Evolutionary conservation across 2,329 filamentous ascomycete genomes (phyloP).

Genomic region (Penicillium freii): DNA sequence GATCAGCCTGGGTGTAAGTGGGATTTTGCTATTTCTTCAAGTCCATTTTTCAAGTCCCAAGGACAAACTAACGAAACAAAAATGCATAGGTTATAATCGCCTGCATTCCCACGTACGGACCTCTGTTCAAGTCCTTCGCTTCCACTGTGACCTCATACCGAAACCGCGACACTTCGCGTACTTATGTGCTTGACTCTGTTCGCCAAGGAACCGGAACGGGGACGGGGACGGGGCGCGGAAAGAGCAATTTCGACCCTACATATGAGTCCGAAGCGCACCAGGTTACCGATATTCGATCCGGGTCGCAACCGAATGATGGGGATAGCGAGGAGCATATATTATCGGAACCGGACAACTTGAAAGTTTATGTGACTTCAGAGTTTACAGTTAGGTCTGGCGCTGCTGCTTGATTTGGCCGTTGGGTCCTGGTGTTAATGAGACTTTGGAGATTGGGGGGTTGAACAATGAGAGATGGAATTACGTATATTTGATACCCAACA

Average conservation of each 20-base stretch:
- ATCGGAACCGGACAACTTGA: neutral
- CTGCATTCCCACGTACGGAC: constrained; percentile 46
- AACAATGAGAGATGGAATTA: neutral
- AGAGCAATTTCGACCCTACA: neutral
- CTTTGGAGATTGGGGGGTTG: neutral
- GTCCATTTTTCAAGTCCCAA: neutral
- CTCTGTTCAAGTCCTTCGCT: constrained; percentile 35
- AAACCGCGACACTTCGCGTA: neutral
- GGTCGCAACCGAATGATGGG: neutral
- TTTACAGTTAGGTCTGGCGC: neutral
- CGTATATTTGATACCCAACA: neutral
- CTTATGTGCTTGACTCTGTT: constrained; percentile 5
- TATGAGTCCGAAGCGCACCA: neutral
- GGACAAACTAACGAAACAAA: neutral
- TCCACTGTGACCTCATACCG: constrained; percentile 20
- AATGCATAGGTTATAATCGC: constrained; percentile 37
- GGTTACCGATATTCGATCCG: neutral
- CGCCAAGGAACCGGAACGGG: neutral
- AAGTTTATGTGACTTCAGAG: neutral
- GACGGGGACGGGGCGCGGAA: neutral
- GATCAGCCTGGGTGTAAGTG: constrained; percentile 41
- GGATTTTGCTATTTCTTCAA: neutral
- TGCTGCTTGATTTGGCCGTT: neutral
- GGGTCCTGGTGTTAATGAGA: too few relatives aligned
- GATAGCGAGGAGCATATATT: neutral